Conservation (phyloP, 768 basidiomycete genomes). For the Lactarius vividus region DNA sequence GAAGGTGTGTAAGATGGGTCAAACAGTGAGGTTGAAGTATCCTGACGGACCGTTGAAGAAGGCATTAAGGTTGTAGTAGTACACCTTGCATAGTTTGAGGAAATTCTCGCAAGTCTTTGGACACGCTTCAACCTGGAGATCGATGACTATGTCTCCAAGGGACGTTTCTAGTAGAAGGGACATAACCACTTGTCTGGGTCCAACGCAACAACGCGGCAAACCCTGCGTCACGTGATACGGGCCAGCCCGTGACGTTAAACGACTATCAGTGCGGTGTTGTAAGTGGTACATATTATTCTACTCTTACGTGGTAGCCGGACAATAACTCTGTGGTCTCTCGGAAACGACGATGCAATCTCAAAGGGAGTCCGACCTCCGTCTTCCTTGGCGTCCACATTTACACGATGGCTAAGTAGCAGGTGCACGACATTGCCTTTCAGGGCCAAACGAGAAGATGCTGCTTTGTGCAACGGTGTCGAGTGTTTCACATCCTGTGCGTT, state of each 20-base stretch:
- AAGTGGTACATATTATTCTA: too few relatives aligned
- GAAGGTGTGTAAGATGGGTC: not conserved
- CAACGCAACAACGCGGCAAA: too few relatives aligned
- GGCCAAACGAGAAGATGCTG: not conserved
- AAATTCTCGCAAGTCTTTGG: slow-evolving; percentile 95
- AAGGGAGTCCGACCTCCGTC: not conserved
- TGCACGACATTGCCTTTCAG: not conserved
- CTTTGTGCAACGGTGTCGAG: not conserved
- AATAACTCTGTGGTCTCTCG: not conserved
- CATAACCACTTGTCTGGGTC: slow-evolving; percentile 48
- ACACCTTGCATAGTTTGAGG: slow-evolving; percentile 94
- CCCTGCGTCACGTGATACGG: not conserved
- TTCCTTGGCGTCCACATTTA: not conserved
- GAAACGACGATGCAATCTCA: not conserved
- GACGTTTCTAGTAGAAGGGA: slow-evolving; percentile 97
- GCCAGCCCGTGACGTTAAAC: too few relatives aligned
- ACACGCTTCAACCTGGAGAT: slow-evolving; percentile 87
- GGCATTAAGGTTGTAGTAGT: slow-evolving; percentile 94
- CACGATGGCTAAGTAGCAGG: not conserved
- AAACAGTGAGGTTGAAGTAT: not conserved
- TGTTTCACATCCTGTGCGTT: not conserved
- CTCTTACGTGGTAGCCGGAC: not conserved
- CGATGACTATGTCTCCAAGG: slow-evolving; percentile 94
- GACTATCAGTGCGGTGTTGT: too few relatives aligned
- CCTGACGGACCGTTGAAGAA: slow-evolving; percentile 86